Evolutionary conservation across 176 grass and related monocot genomes (phyloP).

Genomic region (Cenchrus purpureus): DNA sequence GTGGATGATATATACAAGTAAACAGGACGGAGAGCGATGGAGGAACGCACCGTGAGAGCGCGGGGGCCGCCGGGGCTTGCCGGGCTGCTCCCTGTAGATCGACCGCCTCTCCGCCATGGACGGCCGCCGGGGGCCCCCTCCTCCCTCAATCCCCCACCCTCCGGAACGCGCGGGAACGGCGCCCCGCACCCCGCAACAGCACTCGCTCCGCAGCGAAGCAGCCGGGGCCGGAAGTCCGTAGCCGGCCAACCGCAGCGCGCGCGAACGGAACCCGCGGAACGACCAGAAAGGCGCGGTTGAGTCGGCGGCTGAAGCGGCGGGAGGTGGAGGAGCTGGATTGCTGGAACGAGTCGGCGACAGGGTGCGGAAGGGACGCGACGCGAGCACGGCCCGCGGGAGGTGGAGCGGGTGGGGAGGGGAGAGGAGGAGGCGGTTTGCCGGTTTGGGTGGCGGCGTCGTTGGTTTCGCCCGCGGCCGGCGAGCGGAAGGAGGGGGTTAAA

Average conservation of each 20-base stretch:
- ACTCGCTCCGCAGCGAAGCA: neutral
- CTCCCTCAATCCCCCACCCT: neutral
- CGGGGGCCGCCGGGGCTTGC: slow-evolving; percentile 45
- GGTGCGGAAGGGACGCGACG: slow-evolving; percentile 1
- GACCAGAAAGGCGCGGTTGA: neutral
- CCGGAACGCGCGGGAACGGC: slow-evolving; percentile 12
- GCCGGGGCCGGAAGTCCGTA: neutral
- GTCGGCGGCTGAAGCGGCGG: neutral
- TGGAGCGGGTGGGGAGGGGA: neutral
- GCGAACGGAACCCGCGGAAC: too few relatives aligned
- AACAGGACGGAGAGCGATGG: slow-evolving; percentile 1
- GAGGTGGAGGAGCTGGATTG: neutral
- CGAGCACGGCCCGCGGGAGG: neutral
- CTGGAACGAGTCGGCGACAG: neutral
- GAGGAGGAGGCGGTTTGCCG: slow-evolving; percentile 21
- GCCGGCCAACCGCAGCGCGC: neutral
- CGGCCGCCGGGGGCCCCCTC: slow-evolving; percentile 13
- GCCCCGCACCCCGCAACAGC: neutral
- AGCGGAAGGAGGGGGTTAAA: neutral
- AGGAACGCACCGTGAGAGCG: slow-evolving; percentile 53
- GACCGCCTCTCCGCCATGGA: slow-evolving; percentile 54
- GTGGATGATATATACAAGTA: too few relatives aligned
- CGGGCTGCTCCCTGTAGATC: slow-evolving; percentile 41
- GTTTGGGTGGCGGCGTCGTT: slow-evolving; percentile 49
- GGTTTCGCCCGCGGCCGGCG: slow-evolving; percentile 48